Conservation (phyloP, 768 basidiomycete genomes). For the Tulasnella sp. region DNA sequence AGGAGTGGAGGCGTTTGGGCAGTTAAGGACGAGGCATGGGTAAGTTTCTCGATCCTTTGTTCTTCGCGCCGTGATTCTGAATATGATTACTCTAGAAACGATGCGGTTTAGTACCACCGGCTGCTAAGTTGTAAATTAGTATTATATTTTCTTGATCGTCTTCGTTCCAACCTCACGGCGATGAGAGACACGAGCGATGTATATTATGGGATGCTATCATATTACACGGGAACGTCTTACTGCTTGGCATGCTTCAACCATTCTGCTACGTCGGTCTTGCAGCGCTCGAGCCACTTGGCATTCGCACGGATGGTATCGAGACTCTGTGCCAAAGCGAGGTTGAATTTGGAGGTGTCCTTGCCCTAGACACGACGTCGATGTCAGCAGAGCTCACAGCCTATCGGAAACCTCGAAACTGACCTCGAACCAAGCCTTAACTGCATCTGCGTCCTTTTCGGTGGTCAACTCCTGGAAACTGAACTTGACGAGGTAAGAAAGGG, state of each 20-base stretch:
- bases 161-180: too few relatives aligned
- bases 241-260: slow-evolving; percentile 34
- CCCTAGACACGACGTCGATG: slow-evolving; percentile 28
- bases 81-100: background rate
- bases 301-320: slow-evolving; percentile 56
- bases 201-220: background rate
- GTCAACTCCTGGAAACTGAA: slow-evolving; percentile 39
- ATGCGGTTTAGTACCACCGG: background rate
- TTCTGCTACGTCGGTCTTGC: slow-evolving; percentile 40
- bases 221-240: background rate
- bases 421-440: slow-evolving; percentile 63
- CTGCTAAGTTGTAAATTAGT: background rate
- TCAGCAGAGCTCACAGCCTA: slow-evolving; percentile 16
- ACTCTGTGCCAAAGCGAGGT: slow-evolving; percentile 40
- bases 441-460: slow-evolving; percentile 53
- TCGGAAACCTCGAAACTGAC: slow-evolving; percentile 27
- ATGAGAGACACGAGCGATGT: background rate
- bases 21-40: slow-evolving; percentile 33
- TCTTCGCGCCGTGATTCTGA: background rate
- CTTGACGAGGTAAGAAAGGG: slow-evolving; percentile 40
- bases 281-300: slow-evolving; percentile 52
- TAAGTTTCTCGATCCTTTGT: background rate
- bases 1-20: slow-evolving; percentile 66
- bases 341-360: slow-evolving; percentile 60
- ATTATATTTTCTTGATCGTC: background rate